phyloP scores from a whole-genome alignment of 257 asterid species.

The Misopates orontium region DNA sequence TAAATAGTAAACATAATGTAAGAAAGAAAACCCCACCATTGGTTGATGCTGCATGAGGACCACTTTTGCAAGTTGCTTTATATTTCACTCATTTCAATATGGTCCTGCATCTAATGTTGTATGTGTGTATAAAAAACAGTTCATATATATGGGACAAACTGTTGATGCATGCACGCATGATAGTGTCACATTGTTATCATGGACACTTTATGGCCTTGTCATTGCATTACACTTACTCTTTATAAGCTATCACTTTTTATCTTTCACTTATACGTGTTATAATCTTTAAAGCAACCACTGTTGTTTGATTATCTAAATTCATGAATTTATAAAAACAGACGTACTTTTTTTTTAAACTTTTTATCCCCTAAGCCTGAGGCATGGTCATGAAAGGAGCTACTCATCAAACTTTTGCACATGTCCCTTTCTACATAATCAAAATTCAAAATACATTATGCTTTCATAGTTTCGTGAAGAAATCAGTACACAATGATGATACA shows the following conservation, averaged over 20 bases:
- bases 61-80: constrained; percentile 18
- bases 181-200: constrained; percentile 35
- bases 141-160: constrained; percentile 5
- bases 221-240: constrained; percentile 1
- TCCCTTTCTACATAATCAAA: no score
- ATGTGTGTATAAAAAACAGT: background rate
- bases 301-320: constrained; percentile 15
- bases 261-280: constrained; percentile 7
- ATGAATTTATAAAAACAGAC: background rate
- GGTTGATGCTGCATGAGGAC: constrained; percentile 2
- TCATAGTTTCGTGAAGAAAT: background rate
- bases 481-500: background rate
- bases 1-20: no score
- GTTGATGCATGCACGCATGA: constrained; percentile 25
- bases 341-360: background rate
- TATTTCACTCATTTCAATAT: constrained; percentile 19
- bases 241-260: constrained; percentile 11
- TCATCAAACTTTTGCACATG: constrained; percentile 6
- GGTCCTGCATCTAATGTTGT: constrained; percentile 28
- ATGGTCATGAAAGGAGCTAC: constrained; percentile 18
- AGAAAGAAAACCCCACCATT: constrained; percentile 2
- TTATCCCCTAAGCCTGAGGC: background rate
- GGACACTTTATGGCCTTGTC: constrained; percentile 25
- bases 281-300: constrained; percentile 5
- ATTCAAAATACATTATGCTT: background rate